A percentile compares a stretch with the other conserved stretches of the same genome.
Evolutionary conservation across 345 rosid genomes (phyloP).

Genomic region (Populus deltoides): DNA sequence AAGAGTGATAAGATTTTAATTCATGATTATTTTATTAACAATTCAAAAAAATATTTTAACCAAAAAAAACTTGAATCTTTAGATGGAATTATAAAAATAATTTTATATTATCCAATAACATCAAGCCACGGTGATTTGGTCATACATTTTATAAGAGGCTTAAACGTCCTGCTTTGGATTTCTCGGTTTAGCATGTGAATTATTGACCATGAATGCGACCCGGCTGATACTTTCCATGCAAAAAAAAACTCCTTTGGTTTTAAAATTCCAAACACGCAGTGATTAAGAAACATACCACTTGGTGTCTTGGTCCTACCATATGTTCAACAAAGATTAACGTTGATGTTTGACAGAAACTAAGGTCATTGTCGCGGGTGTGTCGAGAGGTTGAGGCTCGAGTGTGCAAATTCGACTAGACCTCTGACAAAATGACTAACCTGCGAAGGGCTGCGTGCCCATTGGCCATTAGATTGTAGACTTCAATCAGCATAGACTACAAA

Average conservation of each 20-base stretch:
- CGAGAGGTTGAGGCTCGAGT: neutral
- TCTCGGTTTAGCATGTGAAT: neutral
- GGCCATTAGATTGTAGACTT: neutral
- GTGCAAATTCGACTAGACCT: neutral
- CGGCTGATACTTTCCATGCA: neutral
- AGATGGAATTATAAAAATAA: too few species aligned
- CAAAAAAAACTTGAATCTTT: too few species aligned
- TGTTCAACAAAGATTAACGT: too few species aligned
- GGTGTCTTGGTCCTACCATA: neutral
- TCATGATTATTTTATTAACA: accelerated
- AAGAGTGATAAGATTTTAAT: accelerated
- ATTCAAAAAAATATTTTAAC: too few species aligned
- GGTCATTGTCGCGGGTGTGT: neutral
- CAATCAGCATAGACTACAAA: neutral
- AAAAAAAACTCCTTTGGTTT: neutral
- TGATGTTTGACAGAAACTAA: neutral
- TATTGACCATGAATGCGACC: neutral
- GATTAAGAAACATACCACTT: neutral
- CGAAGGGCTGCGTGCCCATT: neutral
- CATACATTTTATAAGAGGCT: too few species aligned
- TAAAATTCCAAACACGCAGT: too few species aligned
- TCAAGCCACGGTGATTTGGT: too few species aligned
- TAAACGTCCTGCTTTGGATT: neutral
- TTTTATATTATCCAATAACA: too few species aligned
- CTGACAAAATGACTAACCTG: neutral